phyloP scores from a whole-genome alignment of 257 asterid species.

The Primulina tabacum region DNA sequence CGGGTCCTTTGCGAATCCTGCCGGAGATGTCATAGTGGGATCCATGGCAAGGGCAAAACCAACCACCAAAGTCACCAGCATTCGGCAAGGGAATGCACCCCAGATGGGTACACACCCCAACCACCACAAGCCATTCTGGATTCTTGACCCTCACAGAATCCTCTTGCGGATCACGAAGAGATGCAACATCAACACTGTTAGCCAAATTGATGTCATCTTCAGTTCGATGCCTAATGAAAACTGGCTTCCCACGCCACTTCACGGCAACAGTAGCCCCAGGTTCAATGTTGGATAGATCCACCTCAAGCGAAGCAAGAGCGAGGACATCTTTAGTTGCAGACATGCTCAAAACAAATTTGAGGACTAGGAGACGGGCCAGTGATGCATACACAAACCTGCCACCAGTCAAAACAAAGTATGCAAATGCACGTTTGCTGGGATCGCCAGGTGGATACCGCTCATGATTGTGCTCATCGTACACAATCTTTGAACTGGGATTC shows the following conservation, averaged over 20 bases:
- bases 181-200: constrained; percentile 63
- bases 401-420: constrained; percentile 83
- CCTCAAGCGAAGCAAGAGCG: constrained; percentile 90
- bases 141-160: constrained; percentile 87
- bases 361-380: constrained; percentile 72
- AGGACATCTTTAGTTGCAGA: constrained; percentile 92
- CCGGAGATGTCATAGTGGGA: constrained; percentile 88
- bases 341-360: constrained; percentile 85
- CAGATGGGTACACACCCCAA: constrained; percentile 88
- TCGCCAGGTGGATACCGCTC: constrained; percentile 93
- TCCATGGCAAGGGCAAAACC: constrained; percentile 97
- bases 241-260: constrained; percentile 97
- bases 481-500: constrained; percentile 72
- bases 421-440: constrained; percentile 90
- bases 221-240: constrained; percentile 74
- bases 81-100: constrained; percentile 91
- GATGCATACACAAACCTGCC: constrained; percentile 88
- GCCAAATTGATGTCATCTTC: constrained; percentile 75
- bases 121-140: constrained; percentile 86
- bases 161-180: constrained; percentile 86
- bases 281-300: constrained; percentile 76
- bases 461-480: constrained; percentile 72
- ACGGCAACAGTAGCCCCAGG: constrained; percentile 86
- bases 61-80: constrained; percentile 95
- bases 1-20: constrained; percentile 88